A percentile compares a stretch with the other conserved stretches of the same genome.
Conservation (phyloP, 768 basidiomycete genomes). For the Leccinum disarticulatum region DNA sequence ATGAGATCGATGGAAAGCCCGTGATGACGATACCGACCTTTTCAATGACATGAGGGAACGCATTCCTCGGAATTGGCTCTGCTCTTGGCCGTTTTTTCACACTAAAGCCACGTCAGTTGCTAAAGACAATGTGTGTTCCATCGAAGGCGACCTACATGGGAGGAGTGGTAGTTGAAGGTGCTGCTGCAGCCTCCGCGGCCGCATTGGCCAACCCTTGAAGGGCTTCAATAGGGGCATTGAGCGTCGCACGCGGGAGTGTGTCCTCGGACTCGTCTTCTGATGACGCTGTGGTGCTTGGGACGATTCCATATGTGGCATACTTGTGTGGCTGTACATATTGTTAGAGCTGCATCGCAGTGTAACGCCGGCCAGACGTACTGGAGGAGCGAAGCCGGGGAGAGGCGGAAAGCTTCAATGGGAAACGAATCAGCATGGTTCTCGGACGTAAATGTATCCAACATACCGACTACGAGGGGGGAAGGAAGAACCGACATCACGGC, state of each 20-base stretch:
- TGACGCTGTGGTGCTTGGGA: constrained; percentile 78
- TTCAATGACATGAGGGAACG: constrained; percentile 87
- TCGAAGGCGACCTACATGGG: constrained; percentile 45
- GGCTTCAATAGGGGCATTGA: constrained; percentile 93
- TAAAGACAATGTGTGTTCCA: neutral
- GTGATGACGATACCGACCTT: constrained; percentile 47
- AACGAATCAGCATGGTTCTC: constrained; percentile 29
- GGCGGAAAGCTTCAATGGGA: constrained; percentile 65
- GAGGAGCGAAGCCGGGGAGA: constrained; percentile 88
- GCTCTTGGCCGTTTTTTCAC: constrained; percentile 84
- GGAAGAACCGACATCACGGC: constrained; percentile 27
- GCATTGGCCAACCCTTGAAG: constrained; percentile 93
- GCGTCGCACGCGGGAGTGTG: constrained; percentile 74
- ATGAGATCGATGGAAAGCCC: neutral
- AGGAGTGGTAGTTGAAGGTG: constrained; percentile 55
- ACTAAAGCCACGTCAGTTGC: constrained; percentile 13
- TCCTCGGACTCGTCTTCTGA: constrained; percentile 94
- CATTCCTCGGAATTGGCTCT: constrained; percentile 80
- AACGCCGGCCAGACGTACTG: constrained; percentile 47
- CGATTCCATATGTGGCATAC: constrained; percentile 88
- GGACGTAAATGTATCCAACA: constrained; percentile 29
- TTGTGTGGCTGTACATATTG: constrained; percentile 65
- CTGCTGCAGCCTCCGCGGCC: constrained; percentile 89
- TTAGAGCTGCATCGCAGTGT: constrained; percentile 17
- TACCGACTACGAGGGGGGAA: constrained; percentile 34